These are phyloP conservation scores for Paramarasmius palmivorus DNA, from an alignment of 1,284 basidiomycete species.

Conservation along the genomic window DNA sequence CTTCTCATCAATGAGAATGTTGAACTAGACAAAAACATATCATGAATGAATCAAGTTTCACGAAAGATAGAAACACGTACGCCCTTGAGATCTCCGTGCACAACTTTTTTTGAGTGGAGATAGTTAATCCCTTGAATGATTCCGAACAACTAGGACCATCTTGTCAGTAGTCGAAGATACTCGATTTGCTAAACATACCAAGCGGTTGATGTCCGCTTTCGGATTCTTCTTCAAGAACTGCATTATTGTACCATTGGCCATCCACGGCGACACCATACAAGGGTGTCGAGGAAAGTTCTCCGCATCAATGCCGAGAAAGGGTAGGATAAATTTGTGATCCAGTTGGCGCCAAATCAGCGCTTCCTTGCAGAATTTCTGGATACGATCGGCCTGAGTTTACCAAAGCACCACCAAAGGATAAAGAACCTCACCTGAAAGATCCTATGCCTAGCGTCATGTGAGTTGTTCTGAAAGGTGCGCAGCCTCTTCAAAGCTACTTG, in stretches of 20 bases:
- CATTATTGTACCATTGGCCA: constrained; percentile 20
- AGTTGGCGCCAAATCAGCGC: constrained; percentile 22
- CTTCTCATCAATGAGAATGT: constrained; percentile 14
- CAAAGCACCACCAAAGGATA: background rate
- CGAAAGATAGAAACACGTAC: constrained; percentile 2
- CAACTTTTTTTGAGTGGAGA: constrained; percentile 13
- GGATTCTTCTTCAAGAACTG: constrained; percentile 15
- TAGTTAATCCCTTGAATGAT: constrained; percentile 15
- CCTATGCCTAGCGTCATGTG: too few relatives aligned
- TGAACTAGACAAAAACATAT: constrained; percentile 1
- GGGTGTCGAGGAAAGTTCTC: constrained; percentile 18
- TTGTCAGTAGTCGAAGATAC: background rate
- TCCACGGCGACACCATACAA: constrained; percentile 22
- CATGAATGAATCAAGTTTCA: background rate
- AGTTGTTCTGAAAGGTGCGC: too few relatives aligned
- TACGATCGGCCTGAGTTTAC: background rate
- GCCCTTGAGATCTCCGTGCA: constrained; percentile 17
- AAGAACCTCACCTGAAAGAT: background rate
- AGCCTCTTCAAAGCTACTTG: too few relatives aligned
- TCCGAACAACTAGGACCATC: constrained; percentile 3
- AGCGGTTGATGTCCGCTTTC: constrained; percentile 9
- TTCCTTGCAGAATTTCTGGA: constrained; percentile 22
- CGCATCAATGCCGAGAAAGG: constrained; percentile 22
- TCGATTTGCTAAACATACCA: constrained; percentile 11
- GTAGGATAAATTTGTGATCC: constrained; percentile 18